Evolutionary conservation across 2,329 filamentous ascomycete genomes (phyloP), one percentile per base, ranked within the genome.

Genomic region (Leptodontidium sp.): DNA sequence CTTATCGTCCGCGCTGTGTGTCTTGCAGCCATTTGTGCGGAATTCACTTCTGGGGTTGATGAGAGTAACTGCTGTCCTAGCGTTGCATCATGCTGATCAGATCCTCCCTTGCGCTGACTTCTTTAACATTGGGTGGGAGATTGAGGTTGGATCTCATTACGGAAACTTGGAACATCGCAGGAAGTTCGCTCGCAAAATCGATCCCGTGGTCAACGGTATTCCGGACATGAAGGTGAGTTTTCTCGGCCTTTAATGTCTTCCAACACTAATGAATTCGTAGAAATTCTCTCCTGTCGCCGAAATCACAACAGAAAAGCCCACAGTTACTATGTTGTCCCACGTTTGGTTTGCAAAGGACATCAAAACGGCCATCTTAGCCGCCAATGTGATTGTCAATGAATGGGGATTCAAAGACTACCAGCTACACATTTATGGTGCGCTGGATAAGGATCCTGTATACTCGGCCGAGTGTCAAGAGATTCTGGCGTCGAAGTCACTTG

Each of bases 331-430:
- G 88, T 77, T 90, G 61, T 90, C 88, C 26, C 88, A 90, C 70
- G 82, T 87, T 3, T 85, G 86, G 76, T 77, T 75, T 64, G 75
- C 70, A 70, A 90, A 90, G 76, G 88, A 90, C 70, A 88, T 90
- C 78, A 90, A 90, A 77, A 89, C 84, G 1, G 88, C 88, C 3
- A 83, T 90, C 29, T 80, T 90, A 5, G 87, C 88, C 7, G 88
- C 88, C 1, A 88, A 90, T 72, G 85, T 90, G 70, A 90, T 90
- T 70, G 84, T 89, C 71, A 90, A 90, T 75, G 83, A 87, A 72
- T 90, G 85, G 83, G 87, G 88, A n/a, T 90, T 90, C 78, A 84
- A 82, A 52, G 87, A 90, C 68, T 90, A 90, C 77, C 82, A 84
- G 64, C 83, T 90, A 1, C 84, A 88, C 68, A 85, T 90, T 21